Percentiles rank a stretch among this genome's conserved stretches.
Evolutionary conservation across 2,329 filamentous ascomycete species (phyloP).

Genomic region (Colletotrichum plurivorum): DNA sequence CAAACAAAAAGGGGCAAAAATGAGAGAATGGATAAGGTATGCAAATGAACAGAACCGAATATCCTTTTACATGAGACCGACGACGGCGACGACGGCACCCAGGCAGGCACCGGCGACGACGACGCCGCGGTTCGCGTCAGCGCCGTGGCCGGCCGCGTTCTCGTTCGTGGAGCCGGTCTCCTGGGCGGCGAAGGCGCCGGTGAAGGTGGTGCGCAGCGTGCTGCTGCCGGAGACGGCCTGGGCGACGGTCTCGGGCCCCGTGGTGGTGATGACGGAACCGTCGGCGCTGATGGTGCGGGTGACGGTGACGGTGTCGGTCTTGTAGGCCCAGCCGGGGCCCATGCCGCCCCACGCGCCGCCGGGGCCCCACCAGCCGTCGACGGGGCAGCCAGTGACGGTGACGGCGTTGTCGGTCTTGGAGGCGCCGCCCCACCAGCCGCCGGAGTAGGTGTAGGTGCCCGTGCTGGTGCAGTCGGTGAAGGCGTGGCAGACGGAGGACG

Average conservation of each 20-base stretch:
- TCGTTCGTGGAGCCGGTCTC: constrained; percentile 23
- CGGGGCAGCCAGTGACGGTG: constrained; percentile 46
- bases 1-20: constrained; percentile 6
- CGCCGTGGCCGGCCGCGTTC: constrained; percentile 13
- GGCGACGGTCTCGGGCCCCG: constrained; percentile 23
- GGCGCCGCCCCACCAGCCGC: constrained; percentile 37
- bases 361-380: constrained; percentile 44
- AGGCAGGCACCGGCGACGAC: constrained; percentile 41
- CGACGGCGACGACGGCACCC: constrained; percentile 41
- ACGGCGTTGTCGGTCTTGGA: constrained; percentile 42
- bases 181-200: constrained; percentile 33
- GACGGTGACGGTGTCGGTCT: constrained; percentile 44
- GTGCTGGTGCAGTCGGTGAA: constrained; percentile 42
- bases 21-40: constrained; percentile 24
- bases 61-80: constrained; percentile 41
- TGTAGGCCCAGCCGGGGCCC: constrained; percentile 43
- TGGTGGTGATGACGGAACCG: constrained; percentile 1
- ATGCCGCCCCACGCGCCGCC: constrained; percentile 41
- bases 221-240: constrained; percentile 43
- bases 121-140: constrained; percentile 34
- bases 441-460: constrained; percentile 46
- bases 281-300: constrained; percentile 36
- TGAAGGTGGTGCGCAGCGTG: constrained; percentile 42
- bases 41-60: not conserved
- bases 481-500: constrained; percentile 43